A percentile compares a stretch with the other conserved stretches of the same genome.
phyloP scores from a whole-genome alignment of 805 yeast species.

The Ogataea dorogensis region DNA sequence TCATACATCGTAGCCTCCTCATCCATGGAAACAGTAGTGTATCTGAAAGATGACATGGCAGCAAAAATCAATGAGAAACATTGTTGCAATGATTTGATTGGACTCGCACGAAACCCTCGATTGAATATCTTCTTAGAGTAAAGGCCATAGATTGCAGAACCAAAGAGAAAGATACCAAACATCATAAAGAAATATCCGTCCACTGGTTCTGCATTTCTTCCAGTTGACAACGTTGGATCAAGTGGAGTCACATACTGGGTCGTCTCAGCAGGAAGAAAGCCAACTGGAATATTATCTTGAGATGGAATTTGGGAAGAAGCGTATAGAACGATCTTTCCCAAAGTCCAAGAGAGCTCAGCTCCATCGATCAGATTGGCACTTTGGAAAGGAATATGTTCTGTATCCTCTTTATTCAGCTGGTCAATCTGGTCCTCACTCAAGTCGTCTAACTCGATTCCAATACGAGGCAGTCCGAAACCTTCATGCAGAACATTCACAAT shows the following conservation, averaged over 20 bases:
- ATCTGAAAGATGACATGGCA: conserved; percentile 13
- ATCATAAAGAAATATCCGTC: conserved; percentile 12
- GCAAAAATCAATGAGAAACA: conserved; percentile 12
- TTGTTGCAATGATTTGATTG: conserved; percentile 7
- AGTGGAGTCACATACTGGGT: conserved; percentile 4
- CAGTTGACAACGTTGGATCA: not conserved
- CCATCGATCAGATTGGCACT: conserved; percentile 81
- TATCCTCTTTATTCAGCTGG: conserved; percentile 26
- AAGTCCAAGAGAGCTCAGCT: conserved; percentile 90
- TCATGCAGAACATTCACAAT: conserved; percentile 85
- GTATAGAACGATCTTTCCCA: conserved; percentile 81
- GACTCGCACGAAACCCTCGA: conserved; percentile 6
- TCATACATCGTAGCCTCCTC: conserved; percentile 18
- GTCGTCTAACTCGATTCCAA: conserved; percentile 48
- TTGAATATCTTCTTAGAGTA: conserved; percentile 11
- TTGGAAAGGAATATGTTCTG: conserved; percentile 62
- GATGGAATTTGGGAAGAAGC: conserved; percentile 67
- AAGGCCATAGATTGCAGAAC: conserved; percentile 11
- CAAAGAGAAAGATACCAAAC: conserved; percentile 17
- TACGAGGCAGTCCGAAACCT: conserved; percentile 84
- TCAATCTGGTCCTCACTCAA: conserved; percentile 26
- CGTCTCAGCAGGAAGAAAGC: conserved; percentile 40
- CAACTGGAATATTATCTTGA: conserved; percentile 26
- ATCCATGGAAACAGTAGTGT: conserved; percentile 14
- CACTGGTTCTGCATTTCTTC: conserved; percentile 9